Base-by-base conservation (phyloP, 192 early-diverging fungal species). In the Phlyctochytrium bullatum region DNA sequence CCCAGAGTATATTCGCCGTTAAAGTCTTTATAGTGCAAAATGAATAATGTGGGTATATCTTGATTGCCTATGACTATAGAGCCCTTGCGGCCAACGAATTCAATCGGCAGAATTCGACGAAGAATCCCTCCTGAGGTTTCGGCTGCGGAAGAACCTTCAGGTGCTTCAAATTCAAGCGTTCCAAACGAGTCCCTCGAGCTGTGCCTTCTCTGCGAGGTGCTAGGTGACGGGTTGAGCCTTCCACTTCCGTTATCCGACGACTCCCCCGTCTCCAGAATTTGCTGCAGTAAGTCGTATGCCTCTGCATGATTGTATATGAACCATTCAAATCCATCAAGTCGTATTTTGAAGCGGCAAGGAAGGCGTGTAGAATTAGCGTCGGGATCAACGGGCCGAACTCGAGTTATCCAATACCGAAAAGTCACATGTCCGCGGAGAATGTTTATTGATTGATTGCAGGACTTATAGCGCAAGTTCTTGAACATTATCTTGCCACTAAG, bases 251-350 rank as follows among this genome's bases (percentile, higher is more conserved):
- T 10, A 10, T 14, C 40, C 12, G 14, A 24, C 35, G n/a, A 28
- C 52, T 63, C 23, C 20, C 64, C 66, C 10, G 31, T 35, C 61
- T 73, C 65, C n/a, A 67, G 34, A 3, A 73, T 67, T 6, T 1
- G 29, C 50, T 76, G 67, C 34, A 91, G 66, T 14, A 71, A 65
- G 36, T 89, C 85, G 64, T 92, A 93, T 0, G 87, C 89, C 0
- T 87, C 78, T 31, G 85, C 79, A 57, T 89, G 79, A 57, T 93
- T 93, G 77, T 92, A 93, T 52, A 90, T 84, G 71, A 92, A 92
- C 81, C 86, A 88, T 62, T 93, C 92, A 2, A 92, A 66, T 2
- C 92, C 92, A 28, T 92, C 86, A 3, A 93, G 61, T 25, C 84
- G 77, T 62, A 88, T 80, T 23, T 47, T 35, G 2, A 57, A 52